Percentiles rank a stretch among this genome's conserved stretches.
Conservation (phyloP, 495 filamentous ascomycete species). For the Penicillium longicatenatum region DNA sequence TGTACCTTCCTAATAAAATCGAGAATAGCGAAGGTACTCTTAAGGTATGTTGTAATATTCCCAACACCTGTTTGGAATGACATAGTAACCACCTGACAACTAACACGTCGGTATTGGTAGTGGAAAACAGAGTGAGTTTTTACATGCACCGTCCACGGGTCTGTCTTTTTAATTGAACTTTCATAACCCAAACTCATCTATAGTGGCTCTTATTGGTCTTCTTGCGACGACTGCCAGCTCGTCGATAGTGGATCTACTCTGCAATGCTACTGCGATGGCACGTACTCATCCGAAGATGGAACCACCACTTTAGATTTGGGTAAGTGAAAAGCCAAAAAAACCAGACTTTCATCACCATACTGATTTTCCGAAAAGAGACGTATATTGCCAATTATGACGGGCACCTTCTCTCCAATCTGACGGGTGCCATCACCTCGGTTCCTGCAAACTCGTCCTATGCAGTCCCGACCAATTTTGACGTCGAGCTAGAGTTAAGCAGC, state of each 20-base stretch:
- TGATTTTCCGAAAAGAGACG: background rate
- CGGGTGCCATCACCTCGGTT: background rate
- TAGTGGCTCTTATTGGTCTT: background rate
- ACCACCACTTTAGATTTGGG: background rate
- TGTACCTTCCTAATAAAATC: background rate
- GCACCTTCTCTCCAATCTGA: background rate
- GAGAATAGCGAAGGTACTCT: background rate
- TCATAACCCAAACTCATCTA: background rate
- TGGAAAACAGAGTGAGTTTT: background rate
- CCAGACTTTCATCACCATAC: background rate
- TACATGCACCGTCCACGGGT: background rate
- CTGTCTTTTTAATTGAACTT: background rate
- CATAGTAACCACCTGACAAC: too few relatives aligned
- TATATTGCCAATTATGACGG: background rate
- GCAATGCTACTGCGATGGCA: constrained; percentile 2
- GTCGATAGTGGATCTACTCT: background rate
- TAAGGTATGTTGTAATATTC: background rate
- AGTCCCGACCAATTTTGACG: background rate
- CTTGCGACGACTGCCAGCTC: background rate
- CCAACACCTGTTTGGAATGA: too few relatives aligned
- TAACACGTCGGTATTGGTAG: background rate
- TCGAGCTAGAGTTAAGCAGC: background rate
- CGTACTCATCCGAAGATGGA: constrained; percentile 1
- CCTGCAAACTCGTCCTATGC: background rate
- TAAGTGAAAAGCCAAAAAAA: background rate